Conservation (phyloP, 2,329 filamentous ascomycete species). For the Karstenula rhodostoma region DNA sequence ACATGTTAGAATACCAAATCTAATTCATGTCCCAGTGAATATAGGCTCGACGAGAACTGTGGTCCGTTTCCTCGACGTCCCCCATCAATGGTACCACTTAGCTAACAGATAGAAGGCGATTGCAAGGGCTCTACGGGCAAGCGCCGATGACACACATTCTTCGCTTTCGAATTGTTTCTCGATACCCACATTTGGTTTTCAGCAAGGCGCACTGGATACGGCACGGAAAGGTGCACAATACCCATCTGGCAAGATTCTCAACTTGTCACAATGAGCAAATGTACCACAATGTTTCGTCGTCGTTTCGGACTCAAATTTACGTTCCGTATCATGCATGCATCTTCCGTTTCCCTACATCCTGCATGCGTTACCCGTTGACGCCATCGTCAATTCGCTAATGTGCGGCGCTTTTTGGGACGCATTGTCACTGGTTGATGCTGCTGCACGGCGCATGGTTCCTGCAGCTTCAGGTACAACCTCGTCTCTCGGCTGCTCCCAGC, state of each 20-base stretch:
- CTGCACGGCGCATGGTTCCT: slow-evolving; percentile 27
- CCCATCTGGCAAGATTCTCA: slow-evolving; percentile 39
- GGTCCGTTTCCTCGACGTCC: slow-evolving; percentile 42
- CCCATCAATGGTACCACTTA: not conserved
- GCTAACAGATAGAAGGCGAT: slow-evolving; percentile 41
- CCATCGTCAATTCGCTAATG: slow-evolving; percentile 27
- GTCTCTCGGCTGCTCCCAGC: slow-evolving; percentile 17
- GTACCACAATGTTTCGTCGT: slow-evolving; percentile 33
- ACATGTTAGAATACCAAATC: slow-evolving; percentile 1
- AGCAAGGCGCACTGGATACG: slow-evolving; percentile 38
- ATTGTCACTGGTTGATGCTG: slow-evolving; percentile 23
- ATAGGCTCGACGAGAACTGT: slow-evolving; percentile 58
- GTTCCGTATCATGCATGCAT: slow-evolving; percentile 20
- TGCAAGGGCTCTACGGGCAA: slow-evolving; percentile 40
- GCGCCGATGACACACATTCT: slow-evolving; percentile 21
- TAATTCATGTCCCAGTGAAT: slow-evolving; percentile 50
- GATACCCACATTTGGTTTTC: slow-evolving; percentile 21
- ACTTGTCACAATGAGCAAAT: slow-evolving; percentile 34
- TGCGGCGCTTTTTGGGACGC: slow-evolving; percentile 21
- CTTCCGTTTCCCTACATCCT: slow-evolving; percentile 18
- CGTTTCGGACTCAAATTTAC: slow-evolving; percentile 12
- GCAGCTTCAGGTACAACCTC: slow-evolving; percentile 28
- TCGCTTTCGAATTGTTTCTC: slow-evolving; percentile 17
- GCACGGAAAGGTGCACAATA: slow-evolving; percentile 40
- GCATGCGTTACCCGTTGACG: slow-evolving; percentile 15